These are phyloP conservation scores for Cymbidium sinense DNA, from an alignment of 106 monocot genomes.

Conservation along the genomic window DNA sequence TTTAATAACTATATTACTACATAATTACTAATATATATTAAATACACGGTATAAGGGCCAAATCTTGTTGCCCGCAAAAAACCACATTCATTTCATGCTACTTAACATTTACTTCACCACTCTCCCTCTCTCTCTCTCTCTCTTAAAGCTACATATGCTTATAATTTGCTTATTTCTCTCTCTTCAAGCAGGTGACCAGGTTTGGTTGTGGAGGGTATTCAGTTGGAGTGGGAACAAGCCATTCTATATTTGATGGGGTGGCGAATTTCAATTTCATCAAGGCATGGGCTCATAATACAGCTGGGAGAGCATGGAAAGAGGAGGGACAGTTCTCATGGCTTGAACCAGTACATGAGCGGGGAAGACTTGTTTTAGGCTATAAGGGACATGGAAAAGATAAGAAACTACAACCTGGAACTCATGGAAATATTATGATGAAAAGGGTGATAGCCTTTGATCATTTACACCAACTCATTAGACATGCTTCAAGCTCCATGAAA, in stretches of 20 bases:
- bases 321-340: background rate
- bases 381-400: background rate
- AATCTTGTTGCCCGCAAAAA: too few relatives aligned
- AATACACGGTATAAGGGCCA: too few relatives aligned
- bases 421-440: background rate
- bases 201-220: slow-evolving; percentile 51
- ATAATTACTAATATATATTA: too few relatives aligned
- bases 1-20: too few relatives aligned
- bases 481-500: slow-evolving; percentile 10
- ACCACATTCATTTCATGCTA: too few relatives aligned
- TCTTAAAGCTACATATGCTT: too few relatives aligned
- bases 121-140: too few relatives aligned
- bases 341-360: slow-evolving; percentile 42
- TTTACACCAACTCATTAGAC: slow-evolving; percentile 28
- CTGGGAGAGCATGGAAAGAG: background rate
- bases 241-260: slow-evolving; percentile 42
- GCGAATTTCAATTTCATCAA: slow-evolving; percentile 36
- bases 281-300: slow-evolving; percentile 34
- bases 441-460: slow-evolving; percentile 36
- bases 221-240: slow-evolving; percentile 37
- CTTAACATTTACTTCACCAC: too few relatives aligned
- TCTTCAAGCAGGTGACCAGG: slow-evolving; percentile 27
- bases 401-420: background rate
- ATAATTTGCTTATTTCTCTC: background rate
- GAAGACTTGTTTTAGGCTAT: slow-evolving; percentile 21